Base-by-base conservation (phyloP, 2,329 filamentous ascomycete genomes). In the Venturiaceae sp. region DNA sequence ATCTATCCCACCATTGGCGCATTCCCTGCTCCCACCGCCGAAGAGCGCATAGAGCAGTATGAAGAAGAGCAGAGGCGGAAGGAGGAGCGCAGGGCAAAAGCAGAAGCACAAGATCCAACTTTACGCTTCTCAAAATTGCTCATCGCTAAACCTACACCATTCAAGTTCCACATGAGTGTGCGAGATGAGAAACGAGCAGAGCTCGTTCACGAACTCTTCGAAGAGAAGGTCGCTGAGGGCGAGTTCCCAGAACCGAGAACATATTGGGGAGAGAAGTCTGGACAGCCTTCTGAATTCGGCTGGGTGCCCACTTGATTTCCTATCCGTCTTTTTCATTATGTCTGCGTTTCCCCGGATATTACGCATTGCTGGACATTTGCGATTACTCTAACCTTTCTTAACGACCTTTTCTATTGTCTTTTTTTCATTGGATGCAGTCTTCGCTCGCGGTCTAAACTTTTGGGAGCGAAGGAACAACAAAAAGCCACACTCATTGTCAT, bases 101-200 rank as follows among this genome's bases (percentile, higher is more conserved):
- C 47, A 13, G 52, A 54, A 32, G 58, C 67, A n/a, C n/a, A n/a
- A n/a, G 74, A 76, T 53, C 74, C 74, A 1, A 76, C 75, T 1
- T 70, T 76, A 37, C 68, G 75, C 61, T 76, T 71, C 63, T 71
- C 72, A 13, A 74, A 71, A 13, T 64, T 77, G 11, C 68, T 77
- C 33, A 77, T 77, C 50, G 74, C 75, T 1, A 77, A 77, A 60
- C 75, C 75, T 1, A 62, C 72, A 16, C 75, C 74, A 0, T 77
- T 77, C 67, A 68, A 70, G 41, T 77, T 77, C 62, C 58, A 69
- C 11, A 66, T 77, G 26, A 65, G 58, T 47, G 67, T 75, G 3
- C 69, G 75, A 3, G 60, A 67, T 47, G 34, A 63, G 16, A 61
- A 62, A 4, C 68, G 73, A 7, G 71, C 67, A 1, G 64, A 64